These are phyloP conservation scores for Fusarium acutatum DNA, from an alignment of 2,329 filamentous ascomycete genomes.

Conservation along the genomic window DNA sequence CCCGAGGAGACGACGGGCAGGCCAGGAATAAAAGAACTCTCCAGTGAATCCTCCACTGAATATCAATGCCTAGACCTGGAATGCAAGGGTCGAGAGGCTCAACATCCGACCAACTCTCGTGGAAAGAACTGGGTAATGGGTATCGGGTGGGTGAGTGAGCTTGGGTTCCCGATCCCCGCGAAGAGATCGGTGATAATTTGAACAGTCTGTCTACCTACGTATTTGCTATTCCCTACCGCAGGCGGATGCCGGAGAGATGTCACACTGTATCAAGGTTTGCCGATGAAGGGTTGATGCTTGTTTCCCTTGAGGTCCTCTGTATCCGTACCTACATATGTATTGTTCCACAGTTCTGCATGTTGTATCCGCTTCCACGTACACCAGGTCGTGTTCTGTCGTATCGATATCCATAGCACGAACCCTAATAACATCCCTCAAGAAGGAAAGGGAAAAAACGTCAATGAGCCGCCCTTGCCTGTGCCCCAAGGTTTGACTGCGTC, in stretches of 20 bases:
- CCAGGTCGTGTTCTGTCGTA: slow-evolving; percentile 13
- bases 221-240: not conserved
- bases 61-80: not conserved
- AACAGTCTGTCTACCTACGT: not conserved
- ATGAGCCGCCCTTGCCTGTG: slow-evolving; percentile 7
- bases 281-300: slow-evolving; percentile 1
- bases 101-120: slow-evolving; percentile 12
- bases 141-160: not conserved
- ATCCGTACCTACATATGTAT: not conserved
- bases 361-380: slow-evolving; percentile 13
- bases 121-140: not conserved
- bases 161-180: slow-evolving; percentile 9
- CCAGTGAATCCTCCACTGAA: not conserved
- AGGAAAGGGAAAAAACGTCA: not conserved
- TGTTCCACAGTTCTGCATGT: slow-evolving; percentile 2
- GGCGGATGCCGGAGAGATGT: not conserved
- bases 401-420: slow-evolving; percentile 19
- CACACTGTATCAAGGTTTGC: not conserved
- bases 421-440: not conserved
- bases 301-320: slow-evolving; percentile 6
- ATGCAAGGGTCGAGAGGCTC: slow-evolving; percentile 25
- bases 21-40: not conserved
- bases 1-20: slow-evolving; percentile 18
- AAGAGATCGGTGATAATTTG: slow-evolving; percentile 6
- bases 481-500: not conserved